Evolutionary conservation across 2,329 filamentous ascomycete species (phyloP), one percentile per base, ranked within the genome.

Genomic region (Aspergillus persii): DNA sequence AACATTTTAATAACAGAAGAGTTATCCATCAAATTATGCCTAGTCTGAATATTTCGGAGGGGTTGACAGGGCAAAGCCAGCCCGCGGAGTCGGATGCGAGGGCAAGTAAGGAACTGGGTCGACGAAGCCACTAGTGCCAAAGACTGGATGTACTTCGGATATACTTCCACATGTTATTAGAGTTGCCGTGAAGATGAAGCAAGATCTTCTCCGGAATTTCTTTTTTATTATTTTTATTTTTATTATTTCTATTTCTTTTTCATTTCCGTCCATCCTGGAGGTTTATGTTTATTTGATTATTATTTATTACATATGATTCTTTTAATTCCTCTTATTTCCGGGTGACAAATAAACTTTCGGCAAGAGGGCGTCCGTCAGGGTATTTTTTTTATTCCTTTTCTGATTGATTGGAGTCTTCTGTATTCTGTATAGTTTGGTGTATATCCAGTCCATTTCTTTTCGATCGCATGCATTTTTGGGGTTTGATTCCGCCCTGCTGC

Each of bases 61-160:
- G 50, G n/a, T 51, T 52, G 30, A 52, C 33, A 39, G 30, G 30
- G 50, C 30, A 33, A 30, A 49, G 53, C 33, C 53, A 48, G 23
- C n/a, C n/a, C 29, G 27, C 23, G 23, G n/a, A 29, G 18, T 41
- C 51, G 33, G 33, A 36, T 36, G 33, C 33, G 33, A 15, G 27
- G 27, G 29, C 29, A 50, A 29, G 47, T 56, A 56, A 50, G 47
- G 54, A 56, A 50, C 54, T 56, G 54, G 46, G 33, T 50, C 54
- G 46, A 47, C 29, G 48, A 47, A 6, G 51, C 27, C 36, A 53
- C 51, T 58, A 50, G 57, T 54, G 52, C 57, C 54, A 50, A 56
- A 47, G 44, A 33, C 51, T 60, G 58, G 58, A 39, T 36, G 49
- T 50, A 46, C 50, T 56, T 60, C 58, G 58, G 58, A 50, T 44